A percentile compares a stretch with the other conserved stretches of the same genome.
Conservation (phyloP, 192 early-diverging fungal species). For the Backusella psychrophila region DNA sequence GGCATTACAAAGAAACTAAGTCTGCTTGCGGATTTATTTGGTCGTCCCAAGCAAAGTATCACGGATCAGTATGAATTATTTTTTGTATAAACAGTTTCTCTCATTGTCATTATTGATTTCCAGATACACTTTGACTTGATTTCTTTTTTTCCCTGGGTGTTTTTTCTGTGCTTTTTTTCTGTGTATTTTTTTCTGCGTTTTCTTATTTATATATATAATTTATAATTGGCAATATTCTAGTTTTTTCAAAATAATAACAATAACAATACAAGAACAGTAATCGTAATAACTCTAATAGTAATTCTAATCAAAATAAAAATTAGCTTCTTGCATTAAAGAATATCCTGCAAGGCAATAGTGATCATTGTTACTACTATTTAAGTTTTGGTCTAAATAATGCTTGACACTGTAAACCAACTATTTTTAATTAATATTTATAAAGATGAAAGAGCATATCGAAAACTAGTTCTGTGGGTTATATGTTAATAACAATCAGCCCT, state of each 20-base stretch:
- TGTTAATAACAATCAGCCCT: background rate
- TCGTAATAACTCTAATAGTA: background rate
- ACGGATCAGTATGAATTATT: slow-evolving; percentile 3
- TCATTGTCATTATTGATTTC: background rate
- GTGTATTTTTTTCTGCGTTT: background rate
- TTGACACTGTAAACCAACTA: background rate
- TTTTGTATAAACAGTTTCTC: background rate
- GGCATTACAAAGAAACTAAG: slow-evolving; percentile 14
- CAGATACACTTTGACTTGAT: background rate
- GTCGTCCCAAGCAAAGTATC: background rate
- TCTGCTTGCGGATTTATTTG: background rate
- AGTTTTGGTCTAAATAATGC: background rate
- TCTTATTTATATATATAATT: background rate
- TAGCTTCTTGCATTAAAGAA: background rate
- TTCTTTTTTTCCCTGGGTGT: background rate
- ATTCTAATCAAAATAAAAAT: background rate
- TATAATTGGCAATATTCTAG: background rate
- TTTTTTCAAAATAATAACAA: background rate
- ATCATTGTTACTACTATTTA: background rate
- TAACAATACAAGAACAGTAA: background rate
- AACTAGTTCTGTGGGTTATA: no score
- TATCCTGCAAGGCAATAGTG: background rate
- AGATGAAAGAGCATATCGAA: background rate
- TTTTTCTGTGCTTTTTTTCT: background rate
- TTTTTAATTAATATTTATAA: background rate